Conservation (phyloP, 2,329 filamentous ascomycete species). For the Rachicladosporium sp. region DNA sequence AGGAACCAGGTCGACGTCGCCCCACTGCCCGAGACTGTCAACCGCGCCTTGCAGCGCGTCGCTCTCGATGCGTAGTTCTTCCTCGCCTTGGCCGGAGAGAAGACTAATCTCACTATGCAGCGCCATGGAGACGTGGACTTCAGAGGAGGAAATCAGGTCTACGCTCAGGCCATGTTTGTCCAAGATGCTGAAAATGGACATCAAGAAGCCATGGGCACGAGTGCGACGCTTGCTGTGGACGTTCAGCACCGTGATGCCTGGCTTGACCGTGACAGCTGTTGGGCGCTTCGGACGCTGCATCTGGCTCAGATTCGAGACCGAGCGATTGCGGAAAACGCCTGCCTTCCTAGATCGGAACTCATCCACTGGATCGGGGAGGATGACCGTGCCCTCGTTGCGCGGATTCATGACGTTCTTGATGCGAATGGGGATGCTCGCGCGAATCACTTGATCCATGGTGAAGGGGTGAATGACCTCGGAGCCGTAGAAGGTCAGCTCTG, state of each 20-base stretch:
- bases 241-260: constrained; percentile 92
- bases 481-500: constrained; percentile 67
- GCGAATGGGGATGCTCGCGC: constrained; percentile 69
- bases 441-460: constrained; percentile 87
- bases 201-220: constrained; percentile 91
- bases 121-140: constrained; percentile 96
- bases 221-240: constrained; percentile 96
- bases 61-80: constrained; percentile 36
- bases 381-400: constrained; percentile 63
- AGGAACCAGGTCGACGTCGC: constrained; percentile 78
- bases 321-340: constrained; percentile 39
- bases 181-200: constrained; percentile 82
- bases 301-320: constrained; percentile 30
- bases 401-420: constrained; percentile 92
- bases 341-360: constrained; percentile 41
- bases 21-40: constrained; percentile 63
- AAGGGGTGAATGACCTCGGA: constrained; percentile 96
- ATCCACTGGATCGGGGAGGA: constrained; percentile 60
- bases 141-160: constrained; percentile 88
- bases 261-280: constrained; percentile 83
- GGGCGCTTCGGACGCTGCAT: constrained; percentile 35
- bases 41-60: constrained; percentile 41
- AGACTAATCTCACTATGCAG: constrained; percentile 65
- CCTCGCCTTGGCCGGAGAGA: constrained; percentile 32
- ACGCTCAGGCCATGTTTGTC: constrained; percentile 80